These are phyloP conservation scores for Agrocybe praecox DNA, from an alignment of 768 basidiomycete genomes.

Conservation along the genomic window DNA sequence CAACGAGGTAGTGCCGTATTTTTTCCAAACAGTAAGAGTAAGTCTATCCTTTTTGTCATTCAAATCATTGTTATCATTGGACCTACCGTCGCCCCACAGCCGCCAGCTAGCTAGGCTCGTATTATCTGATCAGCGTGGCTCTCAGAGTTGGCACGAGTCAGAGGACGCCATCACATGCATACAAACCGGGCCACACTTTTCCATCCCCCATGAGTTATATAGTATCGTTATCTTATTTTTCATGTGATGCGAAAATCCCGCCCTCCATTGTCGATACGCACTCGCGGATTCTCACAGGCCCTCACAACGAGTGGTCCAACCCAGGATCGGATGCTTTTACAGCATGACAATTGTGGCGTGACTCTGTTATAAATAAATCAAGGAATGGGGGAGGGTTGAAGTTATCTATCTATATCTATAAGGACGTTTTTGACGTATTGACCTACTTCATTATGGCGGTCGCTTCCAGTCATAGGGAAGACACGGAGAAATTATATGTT, in stretches of 20 bases:
- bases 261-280: not conserved
- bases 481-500: not conserved
- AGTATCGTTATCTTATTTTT: not conserved
- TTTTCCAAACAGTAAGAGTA: not conserved
- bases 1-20: too few relatives aligned
- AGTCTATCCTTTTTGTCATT: not conserved
- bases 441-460: not conserved
- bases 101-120: not conserved
- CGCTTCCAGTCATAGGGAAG: not conserved
- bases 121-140: not conserved
- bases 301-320: too few relatives aligned
- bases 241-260: not conserved
- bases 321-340: too few relatives aligned
- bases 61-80: too few relatives aligned
- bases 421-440: not conserved
- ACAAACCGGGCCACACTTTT: not conserved
- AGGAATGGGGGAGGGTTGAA: too few relatives aligned
- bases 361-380: too few relatives aligned
- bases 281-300: too few relatives aligned
- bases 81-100: not conserved
- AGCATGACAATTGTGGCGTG: too few relatives aligned
- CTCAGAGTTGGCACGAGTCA: not conserved
- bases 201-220: not conserved
- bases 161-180: not conserved
- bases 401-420: too few relatives aligned